Conservation (phyloP, 2,329 filamentous ascomycete genomes). For the Xylogone sp. region DNA sequence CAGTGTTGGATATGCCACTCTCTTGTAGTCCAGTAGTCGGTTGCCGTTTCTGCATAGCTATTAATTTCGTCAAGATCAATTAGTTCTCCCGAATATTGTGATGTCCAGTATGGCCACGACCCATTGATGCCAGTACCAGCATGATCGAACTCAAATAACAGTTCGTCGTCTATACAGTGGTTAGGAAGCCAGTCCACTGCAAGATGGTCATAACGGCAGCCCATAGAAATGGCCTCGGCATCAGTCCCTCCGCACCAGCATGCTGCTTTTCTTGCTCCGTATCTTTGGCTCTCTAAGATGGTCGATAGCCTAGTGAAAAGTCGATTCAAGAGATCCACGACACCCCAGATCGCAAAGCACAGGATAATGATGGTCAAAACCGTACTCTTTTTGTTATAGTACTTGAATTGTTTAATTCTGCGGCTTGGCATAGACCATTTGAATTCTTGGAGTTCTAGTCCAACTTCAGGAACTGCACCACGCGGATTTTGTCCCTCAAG, state of each 20-base stretch:
- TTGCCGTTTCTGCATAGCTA: slow-evolving; percentile 15
- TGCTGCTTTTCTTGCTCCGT: neutral
- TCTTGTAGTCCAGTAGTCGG: slow-evolving; percentile 17
- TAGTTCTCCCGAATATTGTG: slow-evolving; percentile 17
- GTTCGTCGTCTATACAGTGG: slow-evolving; percentile 29
- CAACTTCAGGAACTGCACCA: neutral
- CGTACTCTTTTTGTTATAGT: neutral
- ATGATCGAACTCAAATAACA: slow-evolving; percentile 29
- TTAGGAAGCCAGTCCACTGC: slow-evolving; percentile 31
- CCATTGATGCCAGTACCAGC: slow-evolving; percentile 24
- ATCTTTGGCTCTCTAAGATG: neutral
- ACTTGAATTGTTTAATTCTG: neutral
- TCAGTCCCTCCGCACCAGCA: slow-evolving; percentile 30
- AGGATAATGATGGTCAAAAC: neutral
- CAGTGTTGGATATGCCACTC: slow-evolving; percentile 31
- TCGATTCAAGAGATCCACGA: neutral
- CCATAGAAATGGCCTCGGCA: slow-evolving; percentile 20
- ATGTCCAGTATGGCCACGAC: slow-evolving; percentile 28
- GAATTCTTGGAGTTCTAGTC: neutral
- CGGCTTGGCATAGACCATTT: neutral
- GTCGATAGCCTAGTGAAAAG: neutral
- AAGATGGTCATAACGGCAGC: slow-evolving; percentile 31
- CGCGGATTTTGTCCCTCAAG: neutral
- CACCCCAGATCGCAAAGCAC: neutral
- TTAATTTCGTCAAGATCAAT: slow-evolving; percentile 15